Evolutionary conservation across 1,139 yeast genomes (phyloP), one percentile per base, ranked within the genome.

Genomic region (Kurtzmaniella quercitrusa): DNA sequence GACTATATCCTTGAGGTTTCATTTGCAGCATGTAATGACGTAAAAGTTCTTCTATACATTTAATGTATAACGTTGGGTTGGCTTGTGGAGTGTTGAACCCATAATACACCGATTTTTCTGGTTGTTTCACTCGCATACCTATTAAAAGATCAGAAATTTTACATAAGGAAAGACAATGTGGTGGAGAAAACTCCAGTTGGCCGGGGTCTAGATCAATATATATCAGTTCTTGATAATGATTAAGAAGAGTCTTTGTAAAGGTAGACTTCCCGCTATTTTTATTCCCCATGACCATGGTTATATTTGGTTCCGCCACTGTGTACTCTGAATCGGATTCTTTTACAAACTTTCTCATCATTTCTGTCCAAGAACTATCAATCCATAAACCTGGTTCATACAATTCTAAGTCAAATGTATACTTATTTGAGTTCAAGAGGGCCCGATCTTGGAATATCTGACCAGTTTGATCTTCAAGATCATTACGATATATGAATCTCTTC

Each of bases 251-350:
- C 50, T 81, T 75, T 14, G 83, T 63, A 39, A 88, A 70, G 0
- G 95, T 84, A 0, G 96, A 85, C 57, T 91, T 91, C 1, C 98
- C 98, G 1, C 90, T 77, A 49, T 86, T 85, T 57, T 89, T 90
- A 42, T 66, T 68, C 2, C 77, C 78, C 11, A 69, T 63, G 0
- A 70, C 60, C 54, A 68, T 60, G 14, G 65, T 53, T 9, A 54
- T 51, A 8, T 51, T 47, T 0, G 66, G 58, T 2, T 49, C 48
- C 5, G 14, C n/a, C 14, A 27, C 5, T 25, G 33, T 14, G 25
- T 31, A 27, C 25, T n/a, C 16, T 41, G 19, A 19, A 12, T 17
- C 18, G 14, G 18, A 4, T 5, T 23, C 19, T 10, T 36, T 36
- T 8, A n/a, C n/a, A 8, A 36, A 19, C 5, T 21, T 36, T 36